A percentile compares a stretch with the other conserved stretches of the same genome.
Evolutionary conservation across 768 basidiomycete genomes (phyloP).

Genomic region (Auriscalpium microsporum): DNA sequence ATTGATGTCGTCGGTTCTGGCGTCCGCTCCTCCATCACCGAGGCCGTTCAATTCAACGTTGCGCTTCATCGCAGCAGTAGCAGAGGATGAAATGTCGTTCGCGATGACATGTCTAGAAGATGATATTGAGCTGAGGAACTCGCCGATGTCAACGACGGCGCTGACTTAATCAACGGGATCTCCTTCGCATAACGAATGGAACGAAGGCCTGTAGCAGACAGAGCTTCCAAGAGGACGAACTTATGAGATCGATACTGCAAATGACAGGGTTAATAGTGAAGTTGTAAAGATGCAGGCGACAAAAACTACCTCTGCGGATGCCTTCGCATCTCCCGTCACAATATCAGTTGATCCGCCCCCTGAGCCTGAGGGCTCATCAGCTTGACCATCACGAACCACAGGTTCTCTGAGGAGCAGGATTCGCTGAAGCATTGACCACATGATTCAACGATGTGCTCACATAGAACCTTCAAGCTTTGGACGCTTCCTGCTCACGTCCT

Average conservation of each 20-base stretch:
- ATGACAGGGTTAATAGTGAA: not conserved
- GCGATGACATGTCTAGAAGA: conserved; percentile 75
- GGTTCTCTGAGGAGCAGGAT: too few species aligned
- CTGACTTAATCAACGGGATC: conserved; percentile 83
- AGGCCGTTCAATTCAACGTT: conserved; percentile 82
- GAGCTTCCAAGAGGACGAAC: conserved; percentile 81
- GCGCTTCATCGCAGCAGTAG: conserved; percentile 75
- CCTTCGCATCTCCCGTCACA: not conserved
- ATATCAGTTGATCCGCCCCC: not conserved
- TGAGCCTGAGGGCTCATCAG: not conserved
- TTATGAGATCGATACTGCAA: conserved; percentile 49
- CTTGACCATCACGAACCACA: too few species aligned
- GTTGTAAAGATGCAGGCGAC: not conserved
- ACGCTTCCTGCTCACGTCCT: conserved; percentile 19
- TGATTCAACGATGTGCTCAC: not conserved
- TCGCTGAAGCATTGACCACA: too few species aligned
- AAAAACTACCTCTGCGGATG: conserved; percentile 5
- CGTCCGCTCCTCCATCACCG: conserved; percentile 23
- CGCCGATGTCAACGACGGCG: not conserved
- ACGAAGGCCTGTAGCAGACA: conserved; percentile 92
- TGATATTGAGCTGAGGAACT: not conserved
- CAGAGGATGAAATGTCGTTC: conserved; percentile 82
- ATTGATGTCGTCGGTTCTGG: conserved; percentile 1
- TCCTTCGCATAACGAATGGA: conserved; percentile 97
- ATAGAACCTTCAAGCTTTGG: conserved; percentile 5